These are phyloP conservation scores for Cephaloascus fragrans DNA, from an alignment of 805 yeast species.

Conservation along the genomic window DNA sequence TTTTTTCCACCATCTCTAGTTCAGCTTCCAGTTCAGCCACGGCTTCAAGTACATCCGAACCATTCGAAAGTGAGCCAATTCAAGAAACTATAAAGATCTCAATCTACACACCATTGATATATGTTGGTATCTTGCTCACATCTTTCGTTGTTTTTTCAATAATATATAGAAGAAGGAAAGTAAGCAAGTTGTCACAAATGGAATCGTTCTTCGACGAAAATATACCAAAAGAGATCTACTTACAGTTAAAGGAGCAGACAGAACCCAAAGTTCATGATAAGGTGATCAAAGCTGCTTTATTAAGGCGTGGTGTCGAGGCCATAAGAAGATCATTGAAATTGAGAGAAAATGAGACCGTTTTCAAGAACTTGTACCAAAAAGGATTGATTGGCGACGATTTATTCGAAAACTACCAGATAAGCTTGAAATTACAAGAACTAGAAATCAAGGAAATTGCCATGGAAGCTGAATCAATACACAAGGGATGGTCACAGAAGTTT, in stretches of 20 bases:
- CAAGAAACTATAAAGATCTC: slow-evolving; percentile 28
- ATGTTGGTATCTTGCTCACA: slow-evolving; percentile 58
- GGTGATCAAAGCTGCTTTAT: slow-evolving; percentile 52
- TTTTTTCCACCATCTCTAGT: too few relatives aligned
- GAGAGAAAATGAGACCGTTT: slow-evolving; percentile 66
- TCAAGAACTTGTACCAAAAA: slow-evolving; percentile 65
- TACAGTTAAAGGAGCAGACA: slow-evolving; percentile 40
- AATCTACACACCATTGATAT: slow-evolving; percentile 64
- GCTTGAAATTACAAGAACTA: slow-evolving; percentile 66
- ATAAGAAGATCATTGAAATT: slow-evolving; percentile 74
- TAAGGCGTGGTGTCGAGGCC: slow-evolving; percentile 71
- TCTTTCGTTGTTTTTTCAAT: slow-evolving; percentile 64
- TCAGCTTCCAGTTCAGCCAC: too few relatives aligned
- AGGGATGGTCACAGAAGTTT: slow-evolving; percentile 72
- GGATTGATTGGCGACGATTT: slow-evolving; percentile 91
- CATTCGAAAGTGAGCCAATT: not conserved
- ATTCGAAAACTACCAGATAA: slow-evolving; percentile 70
- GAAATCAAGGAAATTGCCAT: slow-evolving; percentile 69
- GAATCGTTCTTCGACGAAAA: slow-evolving; percentile 70
- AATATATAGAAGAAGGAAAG: slow-evolving; percentile 50
- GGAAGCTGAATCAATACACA: slow-evolving; percentile 65
- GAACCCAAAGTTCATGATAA: slow-evolving; percentile 66
- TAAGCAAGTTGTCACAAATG: slow-evolving; percentile 42
- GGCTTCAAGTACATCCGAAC: too few relatives aligned
- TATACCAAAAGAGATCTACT: slow-evolving; percentile 54